Percentiles rank a stretch among this genome's conserved stretches.
Evolutionary conservation across 1,284 basidiomycete genomes (phyloP).

Genomic region (Lentinula novae-zelandiae): DNA sequence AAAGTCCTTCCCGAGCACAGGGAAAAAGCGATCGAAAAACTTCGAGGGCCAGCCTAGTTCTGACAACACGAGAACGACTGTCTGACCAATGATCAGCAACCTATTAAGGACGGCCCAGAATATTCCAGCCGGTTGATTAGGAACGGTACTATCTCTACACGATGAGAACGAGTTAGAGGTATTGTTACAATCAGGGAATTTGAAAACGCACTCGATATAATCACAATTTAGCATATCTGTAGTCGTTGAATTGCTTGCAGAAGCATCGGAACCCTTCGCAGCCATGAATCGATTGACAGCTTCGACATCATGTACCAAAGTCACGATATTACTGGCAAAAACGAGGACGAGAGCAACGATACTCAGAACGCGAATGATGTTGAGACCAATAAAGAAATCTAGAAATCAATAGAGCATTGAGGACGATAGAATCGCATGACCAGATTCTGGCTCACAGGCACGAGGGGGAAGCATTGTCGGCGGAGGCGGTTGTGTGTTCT

Average conservation of each 20-base stretch:
- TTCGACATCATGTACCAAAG: conserved; percentile 75
- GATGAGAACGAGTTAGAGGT: neutral
- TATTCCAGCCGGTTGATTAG: conserved; percentile 84
- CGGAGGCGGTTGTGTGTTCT: neutral
- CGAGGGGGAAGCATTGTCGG: conserved; percentile 25
- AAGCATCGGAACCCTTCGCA: conserved; percentile 29
- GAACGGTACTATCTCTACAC: conserved; percentile 44
- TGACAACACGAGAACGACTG: conserved; percentile 73
- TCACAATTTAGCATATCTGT: conserved; percentile 55
- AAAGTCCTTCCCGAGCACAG: conserved; percentile 76
- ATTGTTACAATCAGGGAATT: conserved; percentile 2
- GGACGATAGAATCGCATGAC: neutral
- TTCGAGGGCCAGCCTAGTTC: conserved; percentile 74
- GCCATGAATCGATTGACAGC: conserved; percentile 66
- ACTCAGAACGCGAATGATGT: conserved; percentile 73
- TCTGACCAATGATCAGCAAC: conserved; percentile 80
- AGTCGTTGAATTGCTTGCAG: conserved; percentile 31
- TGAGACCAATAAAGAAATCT: conserved; percentile 80
- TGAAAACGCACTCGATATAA: conserved; percentile 64
- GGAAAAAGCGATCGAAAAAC: conserved; percentile 81
- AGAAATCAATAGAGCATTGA: neutral
- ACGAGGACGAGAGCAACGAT: conserved; percentile 77
- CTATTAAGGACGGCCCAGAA: conserved; percentile 88
- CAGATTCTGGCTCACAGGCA: conserved; percentile 25
- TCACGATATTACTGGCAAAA: conserved; percentile 78